These are phyloP conservation scores for Corymbia maculata DNA, from an alignment of 345 rosid species.

Conservation along the genomic window DNA sequence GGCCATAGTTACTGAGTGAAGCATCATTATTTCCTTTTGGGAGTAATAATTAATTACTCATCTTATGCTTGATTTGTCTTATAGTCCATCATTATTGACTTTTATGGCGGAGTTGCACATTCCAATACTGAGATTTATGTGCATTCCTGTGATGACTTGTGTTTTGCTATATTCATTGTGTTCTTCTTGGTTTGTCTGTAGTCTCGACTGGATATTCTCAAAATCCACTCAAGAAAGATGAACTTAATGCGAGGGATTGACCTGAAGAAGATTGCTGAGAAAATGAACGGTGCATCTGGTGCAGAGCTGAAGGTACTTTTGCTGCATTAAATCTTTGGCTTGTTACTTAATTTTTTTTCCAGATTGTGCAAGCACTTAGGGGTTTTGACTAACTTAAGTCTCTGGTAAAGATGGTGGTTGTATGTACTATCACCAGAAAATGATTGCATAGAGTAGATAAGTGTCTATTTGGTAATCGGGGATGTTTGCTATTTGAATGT, in stretches of 20 bases:
- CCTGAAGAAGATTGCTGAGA: slow-evolving; percentile 94
- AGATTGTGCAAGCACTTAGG: not conserved
- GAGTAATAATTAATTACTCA: not conserved
- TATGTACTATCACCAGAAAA: not conserved
- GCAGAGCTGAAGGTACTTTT: slow-evolving; percentile 88
- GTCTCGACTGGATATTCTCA: slow-evolving; percentile 90
- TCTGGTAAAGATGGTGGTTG: not conserved
- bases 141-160: not conserved
- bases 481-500: not conserved
- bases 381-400: not conserved
- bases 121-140: not conserved
- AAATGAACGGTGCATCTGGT: slow-evolving; percentile 99
- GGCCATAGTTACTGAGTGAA: not conserved
- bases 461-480: not conserved
- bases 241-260: slow-evolving; percentile 98
- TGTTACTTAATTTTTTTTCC: not conserved
- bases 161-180: not conserved
- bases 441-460: not conserved
- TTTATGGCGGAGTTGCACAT: not conserved
- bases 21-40: not conserved
- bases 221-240: slow-evolving; percentile 97
- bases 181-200: slow-evolving; percentile 19
- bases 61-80: not conserved
- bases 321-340: not conserved
- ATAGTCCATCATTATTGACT: not conserved